phyloP scores from a whole-genome alignment of 176 grass and related monocot genomes.

The Carex scoparia region DNA sequence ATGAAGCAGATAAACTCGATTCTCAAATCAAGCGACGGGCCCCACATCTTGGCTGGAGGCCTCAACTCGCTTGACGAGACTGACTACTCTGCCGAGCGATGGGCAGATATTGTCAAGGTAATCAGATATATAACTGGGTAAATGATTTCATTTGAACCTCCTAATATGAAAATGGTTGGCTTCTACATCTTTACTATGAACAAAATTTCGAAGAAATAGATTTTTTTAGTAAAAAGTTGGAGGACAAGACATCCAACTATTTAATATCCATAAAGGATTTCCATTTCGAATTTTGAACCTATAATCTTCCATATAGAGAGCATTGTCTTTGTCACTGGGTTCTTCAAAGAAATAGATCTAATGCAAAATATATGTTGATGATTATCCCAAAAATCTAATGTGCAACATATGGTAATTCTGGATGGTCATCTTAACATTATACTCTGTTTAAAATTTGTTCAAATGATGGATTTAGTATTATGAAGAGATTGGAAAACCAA shows the following conservation, averaged over 20 bases:
- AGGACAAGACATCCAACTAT: too few relatives aligned
- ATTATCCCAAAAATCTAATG: too few relatives aligned
- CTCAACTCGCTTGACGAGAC: conserved; percentile 87
- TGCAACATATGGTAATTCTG: too few relatives aligned
- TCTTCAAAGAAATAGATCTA: neutral
- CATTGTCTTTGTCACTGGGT: too few relatives aligned
- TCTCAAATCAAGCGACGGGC: conserved; percentile 48
- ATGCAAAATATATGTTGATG: neutral
- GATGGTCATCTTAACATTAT: neutral
- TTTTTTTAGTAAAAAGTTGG: neutral
- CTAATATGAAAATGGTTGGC: neutral
- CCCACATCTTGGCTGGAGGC: conserved; percentile 82
- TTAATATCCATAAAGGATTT: too few relatives aligned
- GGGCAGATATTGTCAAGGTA: conserved; percentile 95
- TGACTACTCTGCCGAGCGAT: conserved; percentile 80
- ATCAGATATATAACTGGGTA: neutral
- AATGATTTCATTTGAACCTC: neutral
- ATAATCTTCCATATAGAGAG: too few relatives aligned
- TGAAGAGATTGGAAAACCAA: conserved; percentile 95
- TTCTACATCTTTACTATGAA: neutral
- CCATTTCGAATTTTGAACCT: too few relatives aligned
- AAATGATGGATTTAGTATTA: conserved; percentile 50
- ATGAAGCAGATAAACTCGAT: conserved; percentile 91
- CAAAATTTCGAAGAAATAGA: neutral
- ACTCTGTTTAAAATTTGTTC: neutral